A percentile compares a stretch with the other conserved stretches of the same genome.
Evolutionary conservation across 257 asterid species (phyloP).

Genomic region (Fraxinus cuspidata): DNA sequence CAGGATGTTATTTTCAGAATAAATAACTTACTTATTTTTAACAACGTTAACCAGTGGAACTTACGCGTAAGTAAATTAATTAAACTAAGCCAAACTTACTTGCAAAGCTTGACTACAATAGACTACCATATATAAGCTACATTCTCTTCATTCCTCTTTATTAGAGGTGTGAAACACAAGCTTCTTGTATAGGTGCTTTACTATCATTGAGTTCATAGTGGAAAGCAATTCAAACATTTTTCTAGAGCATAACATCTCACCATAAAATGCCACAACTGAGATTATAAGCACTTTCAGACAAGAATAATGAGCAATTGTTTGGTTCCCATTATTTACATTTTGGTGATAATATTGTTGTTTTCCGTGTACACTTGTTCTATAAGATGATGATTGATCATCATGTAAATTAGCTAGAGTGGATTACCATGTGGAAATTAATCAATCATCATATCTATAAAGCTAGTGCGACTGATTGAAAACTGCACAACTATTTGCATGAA

Average conservation of each 20-base stretch:
- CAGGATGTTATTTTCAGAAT: no score
- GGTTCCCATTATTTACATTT: conserved; percentile 31
- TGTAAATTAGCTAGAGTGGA: conserved; percentile 39
- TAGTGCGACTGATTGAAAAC: conserved; percentile 23
- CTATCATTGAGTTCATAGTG: conserved; percentile 40
- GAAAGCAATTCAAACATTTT: conserved; percentile 19
- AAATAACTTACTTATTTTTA: no score
- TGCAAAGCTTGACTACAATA: neutral
- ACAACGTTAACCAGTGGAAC: no score
- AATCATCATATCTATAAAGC: conserved; percentile 23
- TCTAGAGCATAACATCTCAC: conserved; percentile 36
- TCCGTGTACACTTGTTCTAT: conserved; percentile 30
- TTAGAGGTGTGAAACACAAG: conserved; percentile 52
- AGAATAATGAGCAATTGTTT: conserved; percentile 32
- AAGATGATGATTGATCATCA: conserved; percentile 48
- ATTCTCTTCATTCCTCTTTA: neutral
- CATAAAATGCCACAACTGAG: conserved; percentile 31
- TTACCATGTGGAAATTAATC: conserved; percentile 36
- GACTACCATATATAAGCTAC: neutral
- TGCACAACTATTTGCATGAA: conserved; percentile 9
- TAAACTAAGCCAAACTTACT: neutral
- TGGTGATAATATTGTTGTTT: conserved; percentile 27
- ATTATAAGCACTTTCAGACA: conserved; percentile 34
- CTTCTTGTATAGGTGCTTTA: conserved; percentile 31
- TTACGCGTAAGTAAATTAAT: neutral